Evolutionary conservation across 768 basidiomycete genomes (phyloP).

Genomic region (Mycena haematopus): DNA sequence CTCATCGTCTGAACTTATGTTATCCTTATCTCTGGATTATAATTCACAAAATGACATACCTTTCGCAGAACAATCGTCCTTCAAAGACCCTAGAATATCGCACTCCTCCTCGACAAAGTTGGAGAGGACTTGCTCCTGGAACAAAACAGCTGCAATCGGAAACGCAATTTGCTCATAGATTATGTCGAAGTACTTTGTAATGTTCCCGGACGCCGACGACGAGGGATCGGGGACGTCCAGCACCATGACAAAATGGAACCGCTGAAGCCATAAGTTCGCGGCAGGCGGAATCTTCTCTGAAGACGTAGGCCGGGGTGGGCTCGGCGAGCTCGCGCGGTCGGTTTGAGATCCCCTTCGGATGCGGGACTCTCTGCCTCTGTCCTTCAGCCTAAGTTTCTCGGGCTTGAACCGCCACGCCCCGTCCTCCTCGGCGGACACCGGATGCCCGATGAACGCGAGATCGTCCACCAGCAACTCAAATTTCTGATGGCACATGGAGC

Average conservation of each 20-base stretch:
- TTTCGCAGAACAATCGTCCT: slow-evolving; percentile 72
- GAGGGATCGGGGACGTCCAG: slow-evolving; percentile 91
- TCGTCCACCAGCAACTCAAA: slow-evolving; percentile 94
- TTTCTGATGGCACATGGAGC: slow-evolving; percentile 88
- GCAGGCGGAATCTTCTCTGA: slow-evolving; percentile 43
- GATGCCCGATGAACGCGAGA: slow-evolving; percentile 93
- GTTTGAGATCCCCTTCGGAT: slow-evolving; percentile 41
- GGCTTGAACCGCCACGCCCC: slow-evolving; percentile 78
- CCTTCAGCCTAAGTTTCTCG: slow-evolving; percentile 58
- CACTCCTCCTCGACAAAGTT: slow-evolving; percentile 89
- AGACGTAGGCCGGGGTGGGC: slow-evolving; percentile 36
- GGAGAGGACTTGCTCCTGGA: slow-evolving; percentile 86
- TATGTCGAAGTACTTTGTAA: slow-evolving; percentile 81
- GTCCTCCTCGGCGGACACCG: slow-evolving; percentile 79
- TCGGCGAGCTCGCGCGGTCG: slow-evolving; percentile 39
- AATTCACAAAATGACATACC: slow-evolving; percentile 45
- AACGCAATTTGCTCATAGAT: slow-evolving; percentile 91
- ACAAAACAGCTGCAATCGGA: slow-evolving; percentile 89
- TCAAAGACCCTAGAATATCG: slow-evolving; percentile 69
- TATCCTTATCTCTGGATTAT: background rate
- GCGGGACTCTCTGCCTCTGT: slow-evolving; percentile 63
- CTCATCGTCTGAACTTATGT: slow-evolving; percentile 54
- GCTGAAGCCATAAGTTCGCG: slow-evolving; percentile 63
- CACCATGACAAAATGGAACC: slow-evolving; percentile 87
- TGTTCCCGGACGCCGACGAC: slow-evolving; percentile 78